These are phyloP conservation scores for Trichomonas gallinae DNA, from an alignment of 208 protist species.

Conservation along the genomic window DNA sequence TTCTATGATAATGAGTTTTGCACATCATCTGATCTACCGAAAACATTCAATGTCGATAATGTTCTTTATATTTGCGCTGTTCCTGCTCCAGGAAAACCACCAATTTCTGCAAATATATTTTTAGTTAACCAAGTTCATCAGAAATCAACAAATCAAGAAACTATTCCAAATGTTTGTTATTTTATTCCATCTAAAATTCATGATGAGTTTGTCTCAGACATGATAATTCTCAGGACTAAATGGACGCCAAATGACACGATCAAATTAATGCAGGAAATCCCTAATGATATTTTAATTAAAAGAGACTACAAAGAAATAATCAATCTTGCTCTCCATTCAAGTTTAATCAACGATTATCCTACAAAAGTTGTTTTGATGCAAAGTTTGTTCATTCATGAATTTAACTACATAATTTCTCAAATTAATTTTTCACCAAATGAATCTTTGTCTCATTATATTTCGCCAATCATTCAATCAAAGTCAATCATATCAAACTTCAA, in stretches of 20 bases:
- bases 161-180: not conserved
- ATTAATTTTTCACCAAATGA: not conserved
- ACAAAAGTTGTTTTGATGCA: not conserved
- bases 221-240: not conserved
- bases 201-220: not conserved
- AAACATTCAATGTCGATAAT: too few species aligned
- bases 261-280: not conserved
- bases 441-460: not conserved
- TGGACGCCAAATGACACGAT: not conserved
- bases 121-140: too few species aligned
- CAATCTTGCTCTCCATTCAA: not conserved
- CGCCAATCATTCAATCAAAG: not conserved
- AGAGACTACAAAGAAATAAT: not conserved
- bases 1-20: too few species aligned
- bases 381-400: not conserved
- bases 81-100: too few species aligned
- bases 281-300: not conserved
- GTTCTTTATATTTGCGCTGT: too few species aligned
- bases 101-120: too few species aligned
- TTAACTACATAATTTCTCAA: not conserved
- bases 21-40: too few species aligned
- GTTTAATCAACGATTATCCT: not conserved
- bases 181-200: not conserved
- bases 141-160: not conserved
- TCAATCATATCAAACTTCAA: too few species aligned